Percentiles rank a stretch among this genome's conserved stretches.
Evolutionary conservation across 805 yeast species (phyloP).

Genomic region (Saccharomyces jurei): DNA sequence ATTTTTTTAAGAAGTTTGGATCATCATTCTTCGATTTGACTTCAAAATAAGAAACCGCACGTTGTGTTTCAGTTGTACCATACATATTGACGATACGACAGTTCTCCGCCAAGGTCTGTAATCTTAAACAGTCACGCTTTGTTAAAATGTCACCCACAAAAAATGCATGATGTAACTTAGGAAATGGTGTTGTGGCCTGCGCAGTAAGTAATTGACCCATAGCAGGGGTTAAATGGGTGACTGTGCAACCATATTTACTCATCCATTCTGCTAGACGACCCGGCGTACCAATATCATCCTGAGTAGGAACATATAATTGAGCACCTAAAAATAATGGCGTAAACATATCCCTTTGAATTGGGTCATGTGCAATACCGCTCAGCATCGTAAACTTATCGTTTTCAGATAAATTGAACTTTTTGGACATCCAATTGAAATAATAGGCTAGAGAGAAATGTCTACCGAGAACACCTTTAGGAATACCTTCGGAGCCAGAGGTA

Average conservation of each 20-base stretch:
- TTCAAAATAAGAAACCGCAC: slow-evolving; percentile 92
- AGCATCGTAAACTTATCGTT: slow-evolving; percentile 93
- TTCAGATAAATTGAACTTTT: slow-evolving; percentile 66
- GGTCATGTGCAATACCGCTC: slow-evolving; percentile 98
- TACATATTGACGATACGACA: slow-evolving; percentile 93
- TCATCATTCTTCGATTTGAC: slow-evolving; percentile 67
- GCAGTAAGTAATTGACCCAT: slow-evolving; percentile 98
- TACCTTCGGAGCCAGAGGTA: slow-evolving; percentile 96
- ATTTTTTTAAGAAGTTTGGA: slow-evolving; percentile 64
- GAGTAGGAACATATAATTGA: slow-evolving; percentile 82
- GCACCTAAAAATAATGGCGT: slow-evolving; percentile 97
- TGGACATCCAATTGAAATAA: slow-evolving; percentile 98
- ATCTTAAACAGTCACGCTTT: slow-evolving; percentile 89
- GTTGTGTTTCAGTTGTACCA: slow-evolving; percentile 98
- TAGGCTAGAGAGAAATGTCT: slow-evolving; percentile 95
- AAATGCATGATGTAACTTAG: slow-evolving; percentile 87
- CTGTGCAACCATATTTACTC: slow-evolving; percentile 83
- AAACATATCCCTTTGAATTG: slow-evolving; percentile 97
- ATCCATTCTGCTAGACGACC: slow-evolving; percentile 97
- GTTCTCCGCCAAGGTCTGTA: slow-evolving; percentile 86
- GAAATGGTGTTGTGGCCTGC: slow-evolving; percentile 84
- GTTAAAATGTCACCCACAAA: slow-evolving; percentile 97
- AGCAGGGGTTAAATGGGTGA: slow-evolving; percentile 97
- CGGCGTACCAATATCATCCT: slow-evolving; percentile 97
- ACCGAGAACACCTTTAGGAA: slow-evolving; percentile 97